Percentiles rank a stretch among this genome's conserved stretches.
phyloP scores from a whole-genome alignment of 345 rosid genomes.

The Brassica juncea region DNA sequence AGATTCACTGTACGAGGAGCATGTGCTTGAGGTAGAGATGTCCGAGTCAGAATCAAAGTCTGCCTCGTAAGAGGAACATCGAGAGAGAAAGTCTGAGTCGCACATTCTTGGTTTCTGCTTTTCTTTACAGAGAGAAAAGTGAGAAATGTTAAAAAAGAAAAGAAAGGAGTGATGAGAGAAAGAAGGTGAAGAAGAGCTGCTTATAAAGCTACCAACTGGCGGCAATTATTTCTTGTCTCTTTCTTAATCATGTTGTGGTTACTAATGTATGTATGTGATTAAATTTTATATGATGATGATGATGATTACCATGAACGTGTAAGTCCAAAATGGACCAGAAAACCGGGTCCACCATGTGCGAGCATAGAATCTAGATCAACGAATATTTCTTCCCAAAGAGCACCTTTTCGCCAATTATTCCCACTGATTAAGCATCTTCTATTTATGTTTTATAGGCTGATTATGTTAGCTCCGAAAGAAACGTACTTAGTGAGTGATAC shows the following conservation, averaged over 20 bases:
- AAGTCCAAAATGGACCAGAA: not conserved
- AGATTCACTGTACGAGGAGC: conserved; percentile 23
- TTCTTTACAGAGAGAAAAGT: not conserved
- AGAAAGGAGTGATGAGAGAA: conserved; percentile 25
- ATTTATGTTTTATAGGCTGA: too few relatives aligned
- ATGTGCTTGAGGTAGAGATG: conserved; percentile 19
- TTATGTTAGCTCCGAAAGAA: too few relatives aligned
- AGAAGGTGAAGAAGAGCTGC: conserved; percentile 33
- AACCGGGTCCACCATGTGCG: conserved; percentile 37
- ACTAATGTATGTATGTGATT: conserved; percentile 15
- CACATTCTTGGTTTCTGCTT: conserved; percentile 12
- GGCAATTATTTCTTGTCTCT: conserved; percentile 30
- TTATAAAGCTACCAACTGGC: conserved; percentile 31
- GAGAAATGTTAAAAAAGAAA: not conserved
- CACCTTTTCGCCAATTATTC: conserved; percentile 29
- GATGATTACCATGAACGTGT: conserved; percentile 3
- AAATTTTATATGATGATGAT: not conserved
- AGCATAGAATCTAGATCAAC: conserved; percentile 32
- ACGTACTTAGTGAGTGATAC: too few relatives aligned
- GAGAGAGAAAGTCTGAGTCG: conserved; percentile 27
- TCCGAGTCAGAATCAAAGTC: conserved; percentile 38
- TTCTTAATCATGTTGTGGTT: conserved; percentile 33
- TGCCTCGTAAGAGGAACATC: conserved; percentile 37
- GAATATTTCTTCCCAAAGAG: conserved; percentile 17
- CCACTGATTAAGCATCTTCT: conserved; percentile 14